A percentile compares a stretch with the other conserved stretches of the same genome.
These are phyloP conservation scores for Trametes versicolor DNA, from an alignment of 1,284 basidiomycete species.

Conservation along the genomic window DNA sequence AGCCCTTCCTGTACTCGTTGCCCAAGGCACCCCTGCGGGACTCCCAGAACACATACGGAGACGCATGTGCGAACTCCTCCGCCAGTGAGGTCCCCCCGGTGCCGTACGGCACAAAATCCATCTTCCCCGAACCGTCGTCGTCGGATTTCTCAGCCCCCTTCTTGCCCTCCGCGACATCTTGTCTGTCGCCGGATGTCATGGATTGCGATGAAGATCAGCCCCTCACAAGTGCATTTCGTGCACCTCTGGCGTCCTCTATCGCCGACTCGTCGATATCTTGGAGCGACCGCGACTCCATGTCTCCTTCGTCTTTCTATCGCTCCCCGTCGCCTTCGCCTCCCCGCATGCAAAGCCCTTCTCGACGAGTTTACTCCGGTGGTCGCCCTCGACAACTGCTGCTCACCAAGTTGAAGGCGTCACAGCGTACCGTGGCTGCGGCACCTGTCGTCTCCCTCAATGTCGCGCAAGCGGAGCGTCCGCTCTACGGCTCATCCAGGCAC, in stretches of 20 bases:
- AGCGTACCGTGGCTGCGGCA: slow-evolving; percentile 25
- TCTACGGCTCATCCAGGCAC: slow-evolving; percentile 16
- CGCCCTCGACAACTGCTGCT: slow-evolving; percentile 3
- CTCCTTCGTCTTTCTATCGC: slow-evolving; percentile 11
- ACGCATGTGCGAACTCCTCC: neutral
- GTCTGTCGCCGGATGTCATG: neutral
- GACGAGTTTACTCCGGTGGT: neutral
- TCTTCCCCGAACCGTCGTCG: neutral
- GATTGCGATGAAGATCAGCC: neutral
- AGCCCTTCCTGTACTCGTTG: slow-evolving; percentile 30
- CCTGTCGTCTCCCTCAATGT: slow-evolving; percentile 36
- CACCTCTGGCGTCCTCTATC: slow-evolving; percentile 10
- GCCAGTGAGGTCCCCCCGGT: neutral
- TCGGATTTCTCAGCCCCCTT: neutral
- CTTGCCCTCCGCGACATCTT: neutral
- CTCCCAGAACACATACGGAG: slow-evolving; percentile 9
- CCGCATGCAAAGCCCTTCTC: neutral
- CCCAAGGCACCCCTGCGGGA: slow-evolving; percentile 20
- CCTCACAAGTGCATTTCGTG: slow-evolving; percentile 18
- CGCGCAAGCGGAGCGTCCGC: slow-evolving; percentile 30
- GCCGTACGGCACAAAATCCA: neutral
- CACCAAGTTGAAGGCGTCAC: slow-evolving; percentile 11
- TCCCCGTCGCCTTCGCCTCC: slow-evolving; percentile 20
- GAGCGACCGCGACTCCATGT: slow-evolving; percentile 1
- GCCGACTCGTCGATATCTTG: slow-evolving; percentile 6